Base-by-base conservation (phyloP, 2,329 filamentous ascomycete genomes). In the Trichophyton benhamiae region DNA sequence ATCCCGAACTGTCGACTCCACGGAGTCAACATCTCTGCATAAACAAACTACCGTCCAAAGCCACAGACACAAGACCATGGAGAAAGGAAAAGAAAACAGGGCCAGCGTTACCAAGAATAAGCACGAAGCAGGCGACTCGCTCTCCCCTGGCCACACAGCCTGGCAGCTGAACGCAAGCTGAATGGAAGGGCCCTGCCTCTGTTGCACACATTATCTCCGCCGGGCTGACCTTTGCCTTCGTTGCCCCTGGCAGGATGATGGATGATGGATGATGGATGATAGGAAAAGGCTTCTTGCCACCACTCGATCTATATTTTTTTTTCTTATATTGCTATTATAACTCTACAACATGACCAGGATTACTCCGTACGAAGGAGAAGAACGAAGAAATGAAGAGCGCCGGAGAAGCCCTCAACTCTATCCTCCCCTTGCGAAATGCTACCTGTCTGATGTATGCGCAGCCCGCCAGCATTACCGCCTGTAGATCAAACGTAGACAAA, bases 201-300 rank as follows among this genome's bases (percentile, higher is more conserved):
- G 52, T 55, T 55, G 52, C 30, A 55, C 52, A 55, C 33, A 55
- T 55, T 55, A 33, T 38, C 52, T 55, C 52, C 52, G 52, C 33
- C 52, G 52, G 52, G 52, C 52, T 55, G 52, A 55, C 41, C n/a
- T n/a, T 44, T 44, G 41, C n/a, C 41, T 17, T 38, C 33, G 33
- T 38, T 38, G 48, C 48, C 48, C 48, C 48, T 53, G 48, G 27
- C 48, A 30, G 33, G 33, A 38, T 38, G 27, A 20, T 20, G 20
- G 33, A 38, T 38, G 27, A 7, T 11, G 33, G 9, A 38, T 13
- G 33, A 3, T 38, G 33, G 8, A 3, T 44, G 41, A n/a, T 17
- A 44, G n/a, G 41, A 44, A 13, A 13, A n/a, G 41, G 33, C 33
- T 0, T 53, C 11, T 20, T 36, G 52, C 52, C 52, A 55, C 52